Evolutionary conservation across 768 basidiomycete genomes (phyloP).

Genomic region (Nidularia pulvinata): DNA sequence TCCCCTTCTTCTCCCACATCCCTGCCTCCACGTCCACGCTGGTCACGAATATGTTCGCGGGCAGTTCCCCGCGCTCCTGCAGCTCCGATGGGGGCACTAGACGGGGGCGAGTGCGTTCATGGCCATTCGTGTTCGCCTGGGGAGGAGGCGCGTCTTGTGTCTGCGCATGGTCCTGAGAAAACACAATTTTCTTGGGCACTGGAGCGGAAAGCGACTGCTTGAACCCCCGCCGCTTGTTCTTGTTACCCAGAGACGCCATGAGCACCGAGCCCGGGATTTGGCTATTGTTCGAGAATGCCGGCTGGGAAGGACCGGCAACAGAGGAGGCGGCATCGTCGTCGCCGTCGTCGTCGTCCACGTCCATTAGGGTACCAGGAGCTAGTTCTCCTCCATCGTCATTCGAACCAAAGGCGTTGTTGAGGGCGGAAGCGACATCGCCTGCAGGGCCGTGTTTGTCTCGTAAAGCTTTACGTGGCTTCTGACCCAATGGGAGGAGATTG

Average conservation of each 20-base stretch:
- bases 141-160: background rate
- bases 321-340: no score
- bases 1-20: constrained; percentile 35
- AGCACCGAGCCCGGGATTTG: constrained; percentile 16
- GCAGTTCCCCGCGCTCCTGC: constrained; percentile 44
- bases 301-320: background rate
- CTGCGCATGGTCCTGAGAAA: constrained; percentile 18
- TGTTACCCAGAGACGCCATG: constrained; percentile 65
- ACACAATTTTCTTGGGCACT: constrained; percentile 53
- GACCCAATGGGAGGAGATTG: constrained; percentile 46
- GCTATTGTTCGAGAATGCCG: background rate
- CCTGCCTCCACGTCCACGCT: constrained; percentile 69
- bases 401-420: background rate
- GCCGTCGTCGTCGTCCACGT: background rate
- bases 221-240: constrained; percentile 76
- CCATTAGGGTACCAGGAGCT: background rate
- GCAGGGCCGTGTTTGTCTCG: background rate
- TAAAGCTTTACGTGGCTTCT: background rate
- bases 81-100: constrained; percentile 69
- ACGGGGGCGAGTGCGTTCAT: constrained; percentile 13
- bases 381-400: background rate
- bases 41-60: constrained; percentile 67
- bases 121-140: no score
- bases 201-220: constrained; percentile 44
- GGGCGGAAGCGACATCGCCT: background rate